A percentile compares a stretch with the other conserved stretches of the same genome.
phyloP scores from a whole-genome alignment of 345 rosid species.

The Moricandia moricandioides region DNA sequence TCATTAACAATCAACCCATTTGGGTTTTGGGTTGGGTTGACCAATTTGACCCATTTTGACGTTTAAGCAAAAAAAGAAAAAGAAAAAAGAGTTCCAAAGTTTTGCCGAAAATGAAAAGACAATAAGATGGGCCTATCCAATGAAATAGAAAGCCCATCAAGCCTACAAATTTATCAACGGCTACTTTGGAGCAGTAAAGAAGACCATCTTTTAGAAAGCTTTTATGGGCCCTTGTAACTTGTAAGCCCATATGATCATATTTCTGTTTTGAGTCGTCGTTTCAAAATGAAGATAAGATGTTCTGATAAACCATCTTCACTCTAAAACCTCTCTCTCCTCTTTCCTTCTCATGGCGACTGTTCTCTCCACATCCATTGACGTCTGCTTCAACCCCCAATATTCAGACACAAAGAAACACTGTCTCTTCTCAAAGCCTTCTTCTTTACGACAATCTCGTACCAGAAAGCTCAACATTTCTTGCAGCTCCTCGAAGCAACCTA shows the following conservation, averaged over 20 bases:
- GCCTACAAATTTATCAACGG: not conserved
- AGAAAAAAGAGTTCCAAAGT: too few species aligned
- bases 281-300: constrained; percentile 41
- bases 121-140: not conserved
- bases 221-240: not conserved
- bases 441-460: constrained; percentile 33
- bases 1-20: too few species aligned
- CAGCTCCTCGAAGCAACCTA: constrained; percentile 35
- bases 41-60: too few species aligned
- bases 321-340: constrained; percentile 11
- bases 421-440: constrained; percentile 39
- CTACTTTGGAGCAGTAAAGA: not conserved
- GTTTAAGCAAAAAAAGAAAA: too few species aligned
- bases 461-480: constrained; percentile 48
- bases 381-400: constrained; percentile 40
- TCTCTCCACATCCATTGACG: constrained; percentile 59
- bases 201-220: not conserved
- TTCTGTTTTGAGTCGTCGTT: constrained; percentile 14
- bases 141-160: not conserved
- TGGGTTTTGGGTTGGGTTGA: too few species aligned
- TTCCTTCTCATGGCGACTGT: constrained; percentile 49
- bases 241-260: constrained; percentile 6
- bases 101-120: too few species aligned
- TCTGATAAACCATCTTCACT: constrained; percentile 29
- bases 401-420: constrained; percentile 42